Evolutionary conservation across 495 filamentous ascomycete genomes (phyloP).

Genomic region (Xylaria grammica): DNA sequence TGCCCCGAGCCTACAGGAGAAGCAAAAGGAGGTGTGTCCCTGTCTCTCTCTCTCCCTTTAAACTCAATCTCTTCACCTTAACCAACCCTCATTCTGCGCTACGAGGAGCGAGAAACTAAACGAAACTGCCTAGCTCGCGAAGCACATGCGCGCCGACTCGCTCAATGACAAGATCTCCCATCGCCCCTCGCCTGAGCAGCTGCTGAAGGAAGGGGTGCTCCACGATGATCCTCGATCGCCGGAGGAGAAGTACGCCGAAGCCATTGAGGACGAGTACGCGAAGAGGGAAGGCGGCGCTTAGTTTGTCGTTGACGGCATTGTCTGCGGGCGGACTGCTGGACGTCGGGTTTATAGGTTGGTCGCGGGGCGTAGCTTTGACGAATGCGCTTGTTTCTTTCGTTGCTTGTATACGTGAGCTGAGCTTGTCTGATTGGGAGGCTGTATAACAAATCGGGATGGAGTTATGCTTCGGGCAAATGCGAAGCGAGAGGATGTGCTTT

Average conservation of each 20-base stretch:
- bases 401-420: not conserved
- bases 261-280: slow-evolving; percentile 56
- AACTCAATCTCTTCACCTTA: not conserved
- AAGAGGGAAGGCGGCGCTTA: slow-evolving; percentile 56
- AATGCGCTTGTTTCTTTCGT: not conserved
- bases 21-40: slow-evolving; percentile 68
- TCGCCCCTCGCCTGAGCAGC: slow-evolving; percentile 72
- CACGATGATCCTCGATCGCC: slow-evolving; percentile 63
- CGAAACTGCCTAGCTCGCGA: slow-evolving; percentile 60
- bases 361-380: not conserved
- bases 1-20: slow-evolving; percentile 74
- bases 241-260: slow-evolving; percentile 55
- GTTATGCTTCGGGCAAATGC: not conserved
- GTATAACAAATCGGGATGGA: slow-evolving; percentile 8
- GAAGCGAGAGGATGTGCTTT: not conserved
- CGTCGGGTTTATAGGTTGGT: not conserved
- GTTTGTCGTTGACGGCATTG: slow-evolving; percentile 10
- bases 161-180: slow-evolving; percentile 82
- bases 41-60: not conserved
- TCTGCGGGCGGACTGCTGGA: not conserved
- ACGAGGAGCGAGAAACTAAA: not conserved
- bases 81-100: not conserved
- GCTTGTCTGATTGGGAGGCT: not conserved
- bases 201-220: slow-evolving; percentile 79
- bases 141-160: slow-evolving; percentile 81